Evolutionary conservation across 257 asterid species (phyloP).

Genomic region (Paraleonurus japonicus): DNA sequence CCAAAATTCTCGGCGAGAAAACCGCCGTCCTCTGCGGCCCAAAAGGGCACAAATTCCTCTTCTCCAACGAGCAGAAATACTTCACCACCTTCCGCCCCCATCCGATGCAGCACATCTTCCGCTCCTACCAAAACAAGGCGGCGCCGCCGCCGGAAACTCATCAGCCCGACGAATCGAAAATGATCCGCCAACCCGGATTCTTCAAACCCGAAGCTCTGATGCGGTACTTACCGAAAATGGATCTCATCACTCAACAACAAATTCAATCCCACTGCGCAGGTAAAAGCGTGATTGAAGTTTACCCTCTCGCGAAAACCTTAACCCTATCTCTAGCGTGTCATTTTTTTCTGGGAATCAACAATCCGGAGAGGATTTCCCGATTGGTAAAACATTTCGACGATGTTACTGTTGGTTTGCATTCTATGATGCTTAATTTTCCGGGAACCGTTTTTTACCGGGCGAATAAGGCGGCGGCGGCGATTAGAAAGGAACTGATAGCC

Average conservation of each 20-base stretch:
- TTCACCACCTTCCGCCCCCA: slow-evolving; percentile 57
- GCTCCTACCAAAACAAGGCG: slow-evolving; percentile 38
- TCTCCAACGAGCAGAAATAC: slow-evolving; percentile 53
- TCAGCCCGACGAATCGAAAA: slow-evolving; percentile 22
- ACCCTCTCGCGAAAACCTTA: slow-evolving; percentile 44
- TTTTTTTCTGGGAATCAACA: slow-evolving; percentile 46
- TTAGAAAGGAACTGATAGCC: slow-evolving; percentile 49
- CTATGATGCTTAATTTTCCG: slow-evolving; percentile 46
- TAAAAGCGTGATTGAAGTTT: slow-evolving; percentile 32
- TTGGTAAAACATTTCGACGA: slow-evolving; percentile 52
- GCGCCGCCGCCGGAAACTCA: not conserved
- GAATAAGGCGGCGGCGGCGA: slow-evolving; percentile 49
- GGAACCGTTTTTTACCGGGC: slow-evolving; percentile 54
- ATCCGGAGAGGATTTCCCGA: slow-evolving; percentile 46
- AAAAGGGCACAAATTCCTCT: slow-evolving; percentile 55
- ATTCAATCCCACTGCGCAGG: slow-evolving; percentile 37
- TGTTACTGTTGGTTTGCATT: slow-evolving; percentile 54
- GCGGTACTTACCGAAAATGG: slow-evolving; percentile 50
- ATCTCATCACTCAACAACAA: slow-evolving; percentile 30
- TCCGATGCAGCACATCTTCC: slow-evolving; percentile 47
- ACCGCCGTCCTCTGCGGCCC: slow-evolving; percentile 67
- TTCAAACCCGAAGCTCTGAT: slow-evolving; percentile 60
- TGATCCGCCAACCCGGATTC: slow-evolving; percentile 59
- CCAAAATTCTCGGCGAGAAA: slow-evolving; percentile 59
- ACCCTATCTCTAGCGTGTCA: slow-evolving; percentile 55